phyloP scores from a whole-genome alignment of 2,329 filamentous ascomycete genomes.

The Cladosporium sp. region DNA sequence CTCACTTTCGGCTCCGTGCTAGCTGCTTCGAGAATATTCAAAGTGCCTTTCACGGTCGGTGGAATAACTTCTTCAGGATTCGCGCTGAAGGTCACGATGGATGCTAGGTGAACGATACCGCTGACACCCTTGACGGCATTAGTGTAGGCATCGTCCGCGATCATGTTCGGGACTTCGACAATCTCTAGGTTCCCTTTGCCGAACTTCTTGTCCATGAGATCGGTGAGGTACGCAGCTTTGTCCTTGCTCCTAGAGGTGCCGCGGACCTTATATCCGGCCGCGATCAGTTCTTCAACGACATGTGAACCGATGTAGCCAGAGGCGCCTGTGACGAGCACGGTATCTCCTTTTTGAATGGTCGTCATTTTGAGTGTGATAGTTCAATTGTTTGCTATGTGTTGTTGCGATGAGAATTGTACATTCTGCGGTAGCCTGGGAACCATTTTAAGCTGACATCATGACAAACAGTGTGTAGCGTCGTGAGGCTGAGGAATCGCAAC shows the following conservation, averaged over 20 bases:
- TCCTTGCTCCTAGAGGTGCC: slow-evolving; percentile 29
- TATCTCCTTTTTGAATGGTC: slow-evolving; percentile 29
- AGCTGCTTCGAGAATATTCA: slow-evolving; percentile 44
- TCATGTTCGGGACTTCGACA: slow-evolving; percentile 32
- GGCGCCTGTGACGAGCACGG: slow-evolving; percentile 35
- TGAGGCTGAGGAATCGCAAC: neutral
- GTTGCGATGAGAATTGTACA: neutral
- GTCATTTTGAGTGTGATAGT: slow-evolving; percentile 5
- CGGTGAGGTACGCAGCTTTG: slow-evolving; percentile 29
- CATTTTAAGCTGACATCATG: neutral
- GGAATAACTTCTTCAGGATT: slow-evolving; percentile 50
- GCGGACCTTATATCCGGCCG: slow-evolving; percentile 34
- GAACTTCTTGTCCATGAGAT: slow-evolving; percentile 31
- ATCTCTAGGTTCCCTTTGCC: slow-evolving; percentile 41
- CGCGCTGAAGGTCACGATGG: slow-evolving; percentile 42
- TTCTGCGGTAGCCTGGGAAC: neutral
- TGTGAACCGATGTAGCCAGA: slow-evolving; percentile 35
- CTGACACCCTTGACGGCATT: slow-evolving; percentile 36
- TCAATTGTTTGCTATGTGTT: neutral
- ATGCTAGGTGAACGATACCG: slow-evolving; percentile 51
- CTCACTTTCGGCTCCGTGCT: slow-evolving; percentile 45
- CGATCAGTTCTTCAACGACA: slow-evolving; percentile 32
- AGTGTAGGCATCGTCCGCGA: slow-evolving; percentile 27
- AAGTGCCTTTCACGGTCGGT: slow-evolving; percentile 36
- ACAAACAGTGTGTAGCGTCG: neutral